Percentiles rank a stretch among this genome's conserved stretches.
These are phyloP conservation scores for Leccinum subrobustum DNA, from an alignment of 1,284 basidiomycete genomes.

Conservation along the genomic window DNA sequence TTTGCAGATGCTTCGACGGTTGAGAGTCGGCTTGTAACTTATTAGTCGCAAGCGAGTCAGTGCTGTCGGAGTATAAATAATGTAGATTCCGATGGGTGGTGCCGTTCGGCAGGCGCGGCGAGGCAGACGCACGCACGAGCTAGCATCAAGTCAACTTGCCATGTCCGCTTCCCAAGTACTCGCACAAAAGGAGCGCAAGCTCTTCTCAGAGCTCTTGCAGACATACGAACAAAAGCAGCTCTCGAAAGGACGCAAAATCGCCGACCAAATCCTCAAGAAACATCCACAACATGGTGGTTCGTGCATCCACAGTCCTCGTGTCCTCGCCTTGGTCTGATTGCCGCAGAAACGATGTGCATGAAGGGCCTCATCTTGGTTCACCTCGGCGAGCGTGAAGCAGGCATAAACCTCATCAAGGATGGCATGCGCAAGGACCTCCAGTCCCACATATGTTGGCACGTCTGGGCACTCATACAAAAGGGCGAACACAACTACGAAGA, in stretches of 20 bases:
- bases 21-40: no score
- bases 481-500: conserved; percentile 90
- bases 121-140: not conserved
- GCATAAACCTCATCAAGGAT: conserved; percentile 83
- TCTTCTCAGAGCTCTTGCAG: conserved; percentile 89
- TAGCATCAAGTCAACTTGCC: conserved; percentile 12
- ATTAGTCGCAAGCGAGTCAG: no score
- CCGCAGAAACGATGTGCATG: conserved; percentile 87
- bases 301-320: conserved; percentile 8
- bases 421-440: conserved; percentile 88
- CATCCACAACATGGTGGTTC: conserved; percentile 93
- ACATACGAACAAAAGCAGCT: conserved; percentile 91
- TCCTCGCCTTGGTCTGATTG: conserved; percentile 13
- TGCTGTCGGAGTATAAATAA: conserved; percentile 6
- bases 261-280: conserved; percentile 95
- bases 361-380: conserved; percentile 88
- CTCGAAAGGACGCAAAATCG: conserved; percentile 89
- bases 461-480: conserved; percentile 92
- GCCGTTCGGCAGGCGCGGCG: not conserved
- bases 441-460: conserved; percentile 98
- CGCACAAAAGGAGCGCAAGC: conserved; percentile 79
- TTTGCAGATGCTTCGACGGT: no score
- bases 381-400: conserved; percentile 82
- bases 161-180: conserved; percentile 38
- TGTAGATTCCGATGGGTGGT: conserved; percentile 7